These are phyloP conservation scores for Euryodendron excelsum DNA, from an alignment of 148 eudicot species.

Conservation along the genomic window DNA sequence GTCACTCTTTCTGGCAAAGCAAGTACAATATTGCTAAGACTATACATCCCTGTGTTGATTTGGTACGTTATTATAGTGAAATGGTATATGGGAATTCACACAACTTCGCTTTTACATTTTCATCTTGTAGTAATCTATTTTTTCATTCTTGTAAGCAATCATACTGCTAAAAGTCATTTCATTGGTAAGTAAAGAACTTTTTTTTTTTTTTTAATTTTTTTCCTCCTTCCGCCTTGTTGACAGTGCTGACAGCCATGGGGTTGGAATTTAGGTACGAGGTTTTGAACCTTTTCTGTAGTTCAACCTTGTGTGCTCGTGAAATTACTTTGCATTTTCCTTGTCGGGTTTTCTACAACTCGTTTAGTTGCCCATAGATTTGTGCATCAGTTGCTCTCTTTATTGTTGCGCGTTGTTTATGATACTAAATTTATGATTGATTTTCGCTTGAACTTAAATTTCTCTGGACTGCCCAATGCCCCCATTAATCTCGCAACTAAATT, in stretches of 20 bases:
- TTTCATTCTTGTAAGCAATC: not conserved
- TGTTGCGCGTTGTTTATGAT: not conserved
- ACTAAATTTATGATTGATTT: too few relatives aligned
- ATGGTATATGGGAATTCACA: not conserved
- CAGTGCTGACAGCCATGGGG: too few relatives aligned
- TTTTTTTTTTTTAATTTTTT: too few relatives aligned
- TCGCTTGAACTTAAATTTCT: too few relatives aligned
- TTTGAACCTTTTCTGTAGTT: too few relatives aligned
- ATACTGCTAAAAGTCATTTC: too few relatives aligned
- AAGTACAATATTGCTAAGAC: not conserved
- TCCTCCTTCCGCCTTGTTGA: too few relatives aligned
- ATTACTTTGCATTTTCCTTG: not conserved
- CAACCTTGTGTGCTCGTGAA: too few relatives aligned
- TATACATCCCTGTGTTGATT: not conserved
- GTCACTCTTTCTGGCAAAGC: not conserved
- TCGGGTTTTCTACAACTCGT: not conserved
- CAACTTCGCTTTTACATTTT: not conserved
- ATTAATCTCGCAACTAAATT: too few relatives aligned
- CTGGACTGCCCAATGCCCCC: too few relatives aligned
- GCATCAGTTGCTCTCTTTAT: not conserved
- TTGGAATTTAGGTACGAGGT: too few relatives aligned
- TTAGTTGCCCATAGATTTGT: not conserved
- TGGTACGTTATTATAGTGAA: not conserved
- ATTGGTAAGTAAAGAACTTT: too few relatives aligned
- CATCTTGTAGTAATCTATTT: not conserved